Conservation (phyloP, 2,329 filamentous ascomycete species). For the Ceratocystis ficicola region DNA sequence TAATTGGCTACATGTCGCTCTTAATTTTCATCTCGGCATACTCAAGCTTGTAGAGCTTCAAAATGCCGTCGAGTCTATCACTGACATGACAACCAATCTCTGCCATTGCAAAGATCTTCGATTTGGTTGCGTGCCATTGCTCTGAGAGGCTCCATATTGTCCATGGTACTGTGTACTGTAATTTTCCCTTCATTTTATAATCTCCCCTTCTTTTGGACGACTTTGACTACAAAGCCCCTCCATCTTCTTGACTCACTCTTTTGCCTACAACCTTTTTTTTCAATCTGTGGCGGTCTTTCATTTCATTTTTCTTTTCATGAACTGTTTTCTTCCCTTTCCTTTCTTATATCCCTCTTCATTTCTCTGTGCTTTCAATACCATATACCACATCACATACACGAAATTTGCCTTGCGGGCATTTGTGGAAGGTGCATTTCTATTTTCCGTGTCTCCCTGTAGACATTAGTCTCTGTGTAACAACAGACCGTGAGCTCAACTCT, state of each 20-base stretch:
- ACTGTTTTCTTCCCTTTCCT: not conserved
- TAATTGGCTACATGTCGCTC: not conserved
- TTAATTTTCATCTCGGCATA: not conserved
- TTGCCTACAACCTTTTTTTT: not conserved
- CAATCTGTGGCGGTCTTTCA: not conserved
- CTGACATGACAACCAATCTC: not conserved
- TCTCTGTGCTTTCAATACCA: conserved; percentile 9
- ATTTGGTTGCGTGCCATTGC: not conserved
- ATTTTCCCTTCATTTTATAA: conserved; percentile 9
- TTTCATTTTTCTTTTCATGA: conserved; percentile 1
- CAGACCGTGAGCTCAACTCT: no score
- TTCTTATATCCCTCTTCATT: conserved; percentile 16
- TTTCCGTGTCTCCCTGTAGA: not conserved
- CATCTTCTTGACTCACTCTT: not conserved
- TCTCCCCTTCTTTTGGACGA: conserved; percentile 15
- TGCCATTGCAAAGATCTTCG: not conserved
- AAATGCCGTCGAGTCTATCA: not conserved
- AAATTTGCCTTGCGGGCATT: not conserved
- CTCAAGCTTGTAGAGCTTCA: no score
- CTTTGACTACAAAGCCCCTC: not conserved
- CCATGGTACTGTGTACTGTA: conserved; percentile 7
- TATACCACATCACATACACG: not conserved
- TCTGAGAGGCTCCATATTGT: not conserved
- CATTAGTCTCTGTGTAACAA: not conserved
- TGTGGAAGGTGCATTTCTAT: not conserved